Conservation (phyloP, 495 filamentous ascomycete genomes). For the Evernia prunastri region DNA sequence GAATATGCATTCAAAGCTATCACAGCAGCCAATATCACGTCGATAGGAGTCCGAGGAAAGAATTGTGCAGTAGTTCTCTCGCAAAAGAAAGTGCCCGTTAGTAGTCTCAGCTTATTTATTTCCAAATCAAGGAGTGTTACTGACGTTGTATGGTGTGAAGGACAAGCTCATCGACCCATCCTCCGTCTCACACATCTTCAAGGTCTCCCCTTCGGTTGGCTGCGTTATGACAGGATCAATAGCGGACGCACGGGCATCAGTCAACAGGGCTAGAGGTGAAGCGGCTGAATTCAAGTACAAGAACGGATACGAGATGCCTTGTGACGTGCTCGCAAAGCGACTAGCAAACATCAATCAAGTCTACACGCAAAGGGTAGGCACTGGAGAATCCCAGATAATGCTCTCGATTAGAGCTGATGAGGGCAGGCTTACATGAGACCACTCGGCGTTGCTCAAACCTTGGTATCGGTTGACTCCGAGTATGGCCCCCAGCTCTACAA, state of each 20-base stretch:
- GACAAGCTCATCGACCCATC: slow-evolving; percentile 98
- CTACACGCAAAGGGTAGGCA: slow-evolving; percentile 86
- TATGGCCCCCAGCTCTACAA: slow-evolving; percentile 96
- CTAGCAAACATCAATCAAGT: slow-evolving; percentile 98
- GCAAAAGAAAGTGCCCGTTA: slow-evolving; percentile 98
- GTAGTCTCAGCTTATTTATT: slow-evolving; percentile 32
- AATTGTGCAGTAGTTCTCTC: slow-evolving; percentile 94
- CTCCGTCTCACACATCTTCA: slow-evolving; percentile 96
- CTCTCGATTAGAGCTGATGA: slow-evolving; percentile 18
- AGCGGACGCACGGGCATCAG: slow-evolving; percentile 88
- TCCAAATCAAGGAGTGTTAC: background rate
- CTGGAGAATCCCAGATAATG: slow-evolving; percentile 17
- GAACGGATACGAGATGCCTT: slow-evolving; percentile 98
- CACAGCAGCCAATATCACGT: slow-evolving; percentile 97
- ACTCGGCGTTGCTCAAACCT: slow-evolving; percentile 85
- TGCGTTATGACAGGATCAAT: slow-evolving; percentile 99
- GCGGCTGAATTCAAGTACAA: slow-evolving; percentile 98
- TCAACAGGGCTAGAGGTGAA: slow-evolving; percentile 86
- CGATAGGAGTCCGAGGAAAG: slow-evolving; percentile 91
- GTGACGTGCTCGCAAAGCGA: slow-evolving; percentile 90
- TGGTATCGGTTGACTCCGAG: slow-evolving; percentile 90
- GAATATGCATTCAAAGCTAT: slow-evolving; percentile 99
- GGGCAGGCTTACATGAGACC: slow-evolving; percentile 93
- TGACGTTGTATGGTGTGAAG: slow-evolving; percentile 38
- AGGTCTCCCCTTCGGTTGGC: slow-evolving; percentile 89